Evolutionary conservation across 345 rosid species (phyloP).

Genomic region (Carallia brachiata): DNA sequence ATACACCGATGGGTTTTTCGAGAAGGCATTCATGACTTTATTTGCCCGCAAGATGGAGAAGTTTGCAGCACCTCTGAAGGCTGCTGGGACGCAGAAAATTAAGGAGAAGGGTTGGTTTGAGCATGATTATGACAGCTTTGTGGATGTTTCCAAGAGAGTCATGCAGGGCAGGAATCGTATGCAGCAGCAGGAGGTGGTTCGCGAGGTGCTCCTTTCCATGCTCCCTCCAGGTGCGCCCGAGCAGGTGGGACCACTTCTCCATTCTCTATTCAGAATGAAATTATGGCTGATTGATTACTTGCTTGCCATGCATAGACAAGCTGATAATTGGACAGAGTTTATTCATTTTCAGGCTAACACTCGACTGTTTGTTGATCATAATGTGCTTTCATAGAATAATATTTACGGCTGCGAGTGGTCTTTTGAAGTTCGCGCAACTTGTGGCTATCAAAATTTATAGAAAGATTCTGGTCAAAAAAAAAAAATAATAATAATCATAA

Average conservation of each 20-base stretch:
- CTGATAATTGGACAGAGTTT: too few relatives aligned
- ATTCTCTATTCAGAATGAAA: too few relatives aligned
- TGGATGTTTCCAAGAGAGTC: conserved; percentile 79
- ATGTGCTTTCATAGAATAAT: background rate
- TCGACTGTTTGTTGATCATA: too few relatives aligned
- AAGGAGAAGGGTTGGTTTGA: conserved; percentile 49
- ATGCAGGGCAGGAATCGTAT: conserved; percentile 68
- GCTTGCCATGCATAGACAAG: too few relatives aligned
- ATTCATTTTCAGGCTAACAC: too few relatives aligned
- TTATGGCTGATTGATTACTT: too few relatives aligned
- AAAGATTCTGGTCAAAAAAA: too few relatives aligned
- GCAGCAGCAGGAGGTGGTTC: conserved; percentile 83
- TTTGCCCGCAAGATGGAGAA: conserved; percentile 91
- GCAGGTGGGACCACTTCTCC: conserved; percentile 41
- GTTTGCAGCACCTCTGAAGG: conserved; percentile 54
- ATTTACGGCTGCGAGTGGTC: background rate
- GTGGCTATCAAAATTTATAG: too few relatives aligned
- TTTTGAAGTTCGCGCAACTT: too few relatives aligned
- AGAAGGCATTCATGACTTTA: conserved; percentile 76
- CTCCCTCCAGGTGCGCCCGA: conserved; percentile 94
- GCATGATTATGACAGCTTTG: conserved; percentile 77
- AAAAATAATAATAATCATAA: too few relatives aligned
- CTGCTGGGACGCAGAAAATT: conserved; percentile 5
- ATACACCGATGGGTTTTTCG: conserved; percentile 71
- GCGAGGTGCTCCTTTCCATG: conserved; percentile 90